A percentile compares a stretch with the other conserved stretches of the same genome.
phyloP scores from a whole-genome alignment of 1,284 basidiomycete genomes.

The Lentinula novae-zelandiae region DNA sequence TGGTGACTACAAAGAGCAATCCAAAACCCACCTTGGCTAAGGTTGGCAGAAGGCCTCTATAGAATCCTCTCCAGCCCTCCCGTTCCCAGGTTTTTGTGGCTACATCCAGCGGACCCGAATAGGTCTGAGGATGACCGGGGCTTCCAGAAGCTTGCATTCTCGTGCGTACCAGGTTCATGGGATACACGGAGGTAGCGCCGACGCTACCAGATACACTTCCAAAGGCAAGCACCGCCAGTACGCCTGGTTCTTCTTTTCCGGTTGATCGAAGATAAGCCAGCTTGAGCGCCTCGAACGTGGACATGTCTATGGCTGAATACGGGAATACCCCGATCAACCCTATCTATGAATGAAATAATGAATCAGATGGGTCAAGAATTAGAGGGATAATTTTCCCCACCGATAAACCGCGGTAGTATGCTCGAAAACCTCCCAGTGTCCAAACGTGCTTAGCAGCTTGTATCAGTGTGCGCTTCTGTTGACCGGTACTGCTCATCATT shows the following conservation, averaged over 20 bases:
- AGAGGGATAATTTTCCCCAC: slow-evolving; percentile 44
- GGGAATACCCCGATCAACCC: slow-evolving; percentile 90
- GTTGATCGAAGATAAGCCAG: slow-evolving; percentile 79
- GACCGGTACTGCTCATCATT: slow-evolving; percentile 84
- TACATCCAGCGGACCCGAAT: slow-evolving; percentile 89
- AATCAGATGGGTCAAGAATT: slow-evolving; percentile 14
- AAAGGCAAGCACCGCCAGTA: slow-evolving; percentile 80
- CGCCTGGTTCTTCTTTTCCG: slow-evolving; percentile 78
- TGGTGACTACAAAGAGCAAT: background rate
- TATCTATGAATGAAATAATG: slow-evolving; percentile 46
- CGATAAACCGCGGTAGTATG: slow-evolving; percentile 89
- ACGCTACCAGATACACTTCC: slow-evolving; percentile 89
- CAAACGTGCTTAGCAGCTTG: slow-evolving; percentile 67
- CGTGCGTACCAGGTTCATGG: slow-evolving; percentile 91
- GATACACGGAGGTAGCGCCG: slow-evolving; percentile 91
- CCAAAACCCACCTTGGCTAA: slow-evolving; percentile 71
- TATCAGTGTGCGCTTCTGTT: slow-evolving; percentile 56
- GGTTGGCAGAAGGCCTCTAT: slow-evolving; percentile 88
- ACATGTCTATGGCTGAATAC: slow-evolving; percentile 93
- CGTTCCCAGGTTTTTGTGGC: slow-evolving; percentile 74
- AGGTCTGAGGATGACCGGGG: slow-evolving; percentile 85
- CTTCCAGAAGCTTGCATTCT: slow-evolving; percentile 95
- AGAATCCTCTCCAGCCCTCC: slow-evolving; percentile 94
- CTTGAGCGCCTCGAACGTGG: slow-evolving; percentile 90
- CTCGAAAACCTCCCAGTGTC: slow-evolving; percentile 77